phyloP scores from a whole-genome alignment of 2,329 filamentous ascomycete genomes.

The Mycosphaerella arachidis region DNA sequence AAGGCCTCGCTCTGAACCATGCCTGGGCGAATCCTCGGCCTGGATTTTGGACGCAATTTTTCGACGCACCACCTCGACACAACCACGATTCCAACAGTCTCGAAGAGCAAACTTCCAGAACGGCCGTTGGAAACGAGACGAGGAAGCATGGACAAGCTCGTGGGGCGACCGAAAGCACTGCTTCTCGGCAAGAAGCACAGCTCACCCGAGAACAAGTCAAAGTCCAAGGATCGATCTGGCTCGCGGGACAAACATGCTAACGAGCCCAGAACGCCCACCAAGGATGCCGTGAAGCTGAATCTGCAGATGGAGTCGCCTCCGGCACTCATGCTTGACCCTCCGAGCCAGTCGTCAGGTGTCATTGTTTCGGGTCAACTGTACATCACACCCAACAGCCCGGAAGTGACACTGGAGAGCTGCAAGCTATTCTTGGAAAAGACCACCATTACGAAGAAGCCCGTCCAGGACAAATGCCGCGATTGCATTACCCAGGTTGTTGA shows the following conservation, averaged over 20 bases:
- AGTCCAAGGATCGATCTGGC: conserved; percentile 26
- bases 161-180: conserved; percentile 23
- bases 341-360: conserved; percentile 73
- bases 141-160: conserved; percentile 35
- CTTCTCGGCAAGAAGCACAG: conserved; percentile 20
- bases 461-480: conserved; percentile 70
- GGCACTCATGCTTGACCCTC: conserved; percentile 73
- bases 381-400: conserved; percentile 62
- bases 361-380: conserved; percentile 79
- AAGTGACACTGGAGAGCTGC: conserved; percentile 66
- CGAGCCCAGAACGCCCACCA: conserved; percentile 14
- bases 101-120: conserved; percentile 7
- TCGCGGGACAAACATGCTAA: conserved; percentile 28
- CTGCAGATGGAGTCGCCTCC: conserved; percentile 79
- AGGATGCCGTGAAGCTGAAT: conserved; percentile 49
- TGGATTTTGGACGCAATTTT: conserved; percentile 25
- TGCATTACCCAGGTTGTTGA: conserved; percentile 69
- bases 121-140: background rate
- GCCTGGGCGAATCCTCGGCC: conserved; percentile 32
- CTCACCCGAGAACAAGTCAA: conserved; percentile 13
- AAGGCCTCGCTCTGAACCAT: conserved; percentile 19
- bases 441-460: conserved; percentile 75
- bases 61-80: conserved; percentile 14
- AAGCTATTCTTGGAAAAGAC: conserved; percentile 67
- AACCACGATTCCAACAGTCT: conserved; percentile 10